These are phyloP conservation scores for Argentina anserina DNA, from an alignment of 306 rosid species.

Conservation along the genomic window DNA sequence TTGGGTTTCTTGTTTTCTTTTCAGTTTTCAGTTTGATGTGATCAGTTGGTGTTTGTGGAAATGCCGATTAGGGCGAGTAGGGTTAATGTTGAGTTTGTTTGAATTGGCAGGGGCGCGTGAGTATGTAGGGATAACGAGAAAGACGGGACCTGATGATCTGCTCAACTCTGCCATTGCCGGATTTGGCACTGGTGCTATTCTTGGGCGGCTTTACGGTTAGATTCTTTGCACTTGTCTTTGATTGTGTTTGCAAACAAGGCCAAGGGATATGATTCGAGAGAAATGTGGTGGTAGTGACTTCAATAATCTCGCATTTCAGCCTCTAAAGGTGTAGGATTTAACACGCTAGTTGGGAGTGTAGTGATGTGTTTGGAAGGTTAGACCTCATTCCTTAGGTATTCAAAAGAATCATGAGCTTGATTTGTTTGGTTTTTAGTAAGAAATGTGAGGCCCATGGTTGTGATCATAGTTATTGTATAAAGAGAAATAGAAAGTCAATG, in stretches of 20 bases:
- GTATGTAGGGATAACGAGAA: conserved; percentile 54
- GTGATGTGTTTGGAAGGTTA: neutral
- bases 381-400: neutral
- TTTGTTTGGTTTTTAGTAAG: neutral
- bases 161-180: conserved; percentile 74
- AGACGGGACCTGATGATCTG: conserved; percentile 73
- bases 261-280: neutral
- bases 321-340: neutral
- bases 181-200: conserved; percentile 80
- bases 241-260: neutral
- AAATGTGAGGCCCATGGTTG: neutral
- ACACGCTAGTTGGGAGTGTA: neutral
- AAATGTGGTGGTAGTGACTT: neutral
- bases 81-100: neutral
- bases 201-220: conserved; percentile 87
- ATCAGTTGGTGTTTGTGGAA: neutral
- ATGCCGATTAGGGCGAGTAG: neutral
- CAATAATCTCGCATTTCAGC: neutral
- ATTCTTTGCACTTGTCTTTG: conserved; percentile 15
- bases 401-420: neutral
- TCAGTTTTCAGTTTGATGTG: neutral
- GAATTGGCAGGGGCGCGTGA: conserved; percentile 68
- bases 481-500: neutral
- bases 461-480: neutral
- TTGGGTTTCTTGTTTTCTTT: neutral